A percentile compares a stretch with the other conserved stretches of the same genome.
phyloP scores from a whole-genome alignment of 768 basidiomycete species.

The Amanita phalloides region DNA sequence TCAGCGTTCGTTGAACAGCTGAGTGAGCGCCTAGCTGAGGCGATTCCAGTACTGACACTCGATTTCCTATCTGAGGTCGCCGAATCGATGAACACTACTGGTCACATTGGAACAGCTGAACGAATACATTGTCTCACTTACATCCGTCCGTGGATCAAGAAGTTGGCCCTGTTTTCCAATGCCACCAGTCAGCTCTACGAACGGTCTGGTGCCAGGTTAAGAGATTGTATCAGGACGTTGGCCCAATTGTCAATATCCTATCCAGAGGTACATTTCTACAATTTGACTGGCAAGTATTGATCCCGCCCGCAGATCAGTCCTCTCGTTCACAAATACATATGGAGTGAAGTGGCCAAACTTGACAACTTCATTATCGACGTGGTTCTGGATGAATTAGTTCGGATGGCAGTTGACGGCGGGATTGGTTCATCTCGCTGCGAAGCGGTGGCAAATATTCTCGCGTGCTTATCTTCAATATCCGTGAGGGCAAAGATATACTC shows the following conservation, averaged over 20 bases:
- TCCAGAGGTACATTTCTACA: constrained; percentile 41
- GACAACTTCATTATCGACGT: constrained; percentile 60
- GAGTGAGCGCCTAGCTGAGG: constrained; percentile 62
- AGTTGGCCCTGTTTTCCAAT: constrained; percentile 61
- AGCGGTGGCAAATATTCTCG: constrained; percentile 61
- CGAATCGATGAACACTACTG: constrained; percentile 48
- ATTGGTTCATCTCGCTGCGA: constrained; percentile 69
- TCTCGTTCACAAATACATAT: constrained; percentile 63
- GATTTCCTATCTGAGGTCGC: constrained; percentile 87
- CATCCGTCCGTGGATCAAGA: constrained; percentile 83
- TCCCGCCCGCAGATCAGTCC: constrained; percentile 41
- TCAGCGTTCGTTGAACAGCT: constrained; percentile 50
- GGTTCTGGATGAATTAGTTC: constrained; percentile 70
- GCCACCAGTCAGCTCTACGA: constrained; percentile 61
- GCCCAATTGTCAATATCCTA: constrained; percentile 67
- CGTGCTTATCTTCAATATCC: constrained; percentile 63
- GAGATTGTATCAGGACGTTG: constrained; percentile 73
- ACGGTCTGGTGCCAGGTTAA: constrained; percentile 60
- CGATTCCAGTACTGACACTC: constrained; percentile 74
- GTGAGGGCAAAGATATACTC: constrained; percentile 72
- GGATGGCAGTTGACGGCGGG: constrained; percentile 77
- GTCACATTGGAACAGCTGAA: constrained; percentile 29
- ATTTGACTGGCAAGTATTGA: constrained; percentile 1
- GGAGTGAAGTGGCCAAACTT: constrained; percentile 64
- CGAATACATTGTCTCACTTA: constrained; percentile 72